Conservation (phyloP, 768 basidiomycete genomes). For the Leccinum pellstonianum region DNA sequence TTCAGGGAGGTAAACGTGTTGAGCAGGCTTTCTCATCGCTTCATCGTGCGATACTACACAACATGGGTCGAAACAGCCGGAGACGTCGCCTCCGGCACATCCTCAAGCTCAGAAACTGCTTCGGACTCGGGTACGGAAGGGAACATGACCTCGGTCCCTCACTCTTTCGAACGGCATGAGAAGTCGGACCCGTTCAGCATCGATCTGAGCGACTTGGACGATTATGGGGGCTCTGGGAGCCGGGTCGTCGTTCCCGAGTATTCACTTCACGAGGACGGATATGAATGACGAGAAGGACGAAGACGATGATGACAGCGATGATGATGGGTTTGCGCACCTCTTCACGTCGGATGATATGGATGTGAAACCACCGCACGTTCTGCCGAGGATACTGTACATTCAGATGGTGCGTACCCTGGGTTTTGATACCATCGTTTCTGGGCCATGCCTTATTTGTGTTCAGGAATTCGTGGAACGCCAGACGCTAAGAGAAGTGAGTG, state of each 20-base stretch:
- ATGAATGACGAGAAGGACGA: constrained; percentile 41
- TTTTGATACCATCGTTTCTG: neutral
- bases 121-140: constrained; percentile 41
- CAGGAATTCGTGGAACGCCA: constrained; percentile 91
- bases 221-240: constrained; percentile 51
- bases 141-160: constrained; percentile 57
- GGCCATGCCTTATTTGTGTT: neutral
- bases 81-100: constrained; percentile 43
- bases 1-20: constrained; percentile 89
- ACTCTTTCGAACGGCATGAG: constrained; percentile 38
- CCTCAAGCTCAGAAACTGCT: constrained; percentile 45
- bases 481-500: constrained; percentile 75
- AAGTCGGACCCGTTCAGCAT: constrained; percentile 63
- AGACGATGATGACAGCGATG: constrained; percentile 45
- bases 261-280: constrained; percentile 66
- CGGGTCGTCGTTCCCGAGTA: constrained; percentile 74
- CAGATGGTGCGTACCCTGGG: constrained; percentile 69
- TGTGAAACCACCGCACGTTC: constrained; percentile 29
- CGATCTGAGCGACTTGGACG: constrained; percentile 62
- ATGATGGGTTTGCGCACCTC: constrained; percentile 39
- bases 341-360: constrained; percentile 36
- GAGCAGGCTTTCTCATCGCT: constrained; percentile 83
- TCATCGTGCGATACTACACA: constrained; percentile 89
- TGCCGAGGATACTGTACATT: constrained; percentile 75
- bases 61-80: constrained; percentile 84